Conservation (phyloP, 305 asterid species). For the Nicotiana rustica region DNA sequence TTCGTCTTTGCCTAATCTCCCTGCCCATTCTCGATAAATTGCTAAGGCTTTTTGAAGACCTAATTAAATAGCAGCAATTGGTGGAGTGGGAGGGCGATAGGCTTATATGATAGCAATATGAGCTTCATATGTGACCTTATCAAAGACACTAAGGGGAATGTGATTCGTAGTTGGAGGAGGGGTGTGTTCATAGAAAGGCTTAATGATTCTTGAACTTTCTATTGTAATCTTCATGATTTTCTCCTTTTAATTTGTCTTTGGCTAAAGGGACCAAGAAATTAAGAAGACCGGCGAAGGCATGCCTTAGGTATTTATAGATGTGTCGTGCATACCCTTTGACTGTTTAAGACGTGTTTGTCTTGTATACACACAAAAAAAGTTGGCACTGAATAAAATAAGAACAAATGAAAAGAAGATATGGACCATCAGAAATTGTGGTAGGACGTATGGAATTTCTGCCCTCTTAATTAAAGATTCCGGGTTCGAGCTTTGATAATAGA, state of each 20-base stretch:
- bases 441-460: too few relatives aligned
- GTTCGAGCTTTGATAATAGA: too few relatives aligned
- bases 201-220: conserved; percentile 67
- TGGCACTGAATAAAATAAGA: too few relatives aligned
- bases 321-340: not conserved
- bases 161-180: conserved; percentile 46
- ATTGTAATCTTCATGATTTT: conserved; percentile 61
- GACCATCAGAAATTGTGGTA: too few relatives aligned
- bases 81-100: conserved; percentile 72
- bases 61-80: conserved; percentile 53
- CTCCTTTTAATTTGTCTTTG: not conserved
- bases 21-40: conserved; percentile 74
- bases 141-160: conserved; percentile 70
- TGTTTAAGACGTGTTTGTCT: too few relatives aligned
- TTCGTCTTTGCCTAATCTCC: conserved; percentile 61
- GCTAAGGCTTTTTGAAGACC: conserved; percentile 69
- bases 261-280: not conserved
- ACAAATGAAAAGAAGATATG: too few relatives aligned
- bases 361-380: too few relatives aligned
- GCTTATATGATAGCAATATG: conserved; percentile 79
- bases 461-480: too few relatives aligned
- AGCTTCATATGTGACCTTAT: conserved; percentile 66
- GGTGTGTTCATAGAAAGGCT: conserved; percentile 63
- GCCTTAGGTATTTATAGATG: not conserved
- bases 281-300: not conserved